A percentile compares a stretch with the other conserved stretches of the same genome.
Evolutionary conservation across 768 basidiomycete genomes (phyloP).

Genomic region (Gymnopilus dilepis): DNA sequence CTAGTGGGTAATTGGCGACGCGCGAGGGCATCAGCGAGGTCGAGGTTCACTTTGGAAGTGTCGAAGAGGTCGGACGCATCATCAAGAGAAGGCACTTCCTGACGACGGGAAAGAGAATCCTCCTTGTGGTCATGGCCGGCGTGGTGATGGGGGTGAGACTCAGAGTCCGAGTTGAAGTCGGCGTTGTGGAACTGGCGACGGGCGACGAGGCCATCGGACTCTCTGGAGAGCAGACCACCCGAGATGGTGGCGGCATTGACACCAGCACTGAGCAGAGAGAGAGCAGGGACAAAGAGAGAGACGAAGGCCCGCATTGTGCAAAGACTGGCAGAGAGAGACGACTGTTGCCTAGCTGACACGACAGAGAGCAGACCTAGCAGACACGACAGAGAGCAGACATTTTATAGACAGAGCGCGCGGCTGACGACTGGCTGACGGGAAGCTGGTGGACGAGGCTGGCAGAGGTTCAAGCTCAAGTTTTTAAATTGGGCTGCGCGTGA

Average conservation of each 20-base stretch:
- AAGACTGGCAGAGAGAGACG: background rate
- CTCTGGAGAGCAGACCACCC: conserved; percentile 14
- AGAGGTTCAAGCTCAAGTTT: no score
- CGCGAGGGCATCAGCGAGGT: background rate
- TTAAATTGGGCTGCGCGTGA: no score
- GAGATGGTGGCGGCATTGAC: conserved; percentile 24
- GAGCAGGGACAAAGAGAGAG: conserved; percentile 20
- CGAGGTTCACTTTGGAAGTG: background rate
- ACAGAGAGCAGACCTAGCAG: no score
- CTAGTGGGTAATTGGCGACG: background rate
- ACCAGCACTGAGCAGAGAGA: conserved; percentile 24
- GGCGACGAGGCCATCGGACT: background rate
- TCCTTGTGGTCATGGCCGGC: background rate
- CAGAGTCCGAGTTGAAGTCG: conserved; percentile 26
- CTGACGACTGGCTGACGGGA: conserved; percentile 12
- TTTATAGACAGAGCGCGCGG: conserved; percentile 12
- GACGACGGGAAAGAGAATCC: background rate
- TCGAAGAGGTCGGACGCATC: background rate
- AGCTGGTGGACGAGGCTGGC: background rate
- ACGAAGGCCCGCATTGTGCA: conserved; percentile 20
- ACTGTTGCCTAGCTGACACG: no score
- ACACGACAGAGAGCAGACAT: background rate
- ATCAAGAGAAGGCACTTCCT: background rate
- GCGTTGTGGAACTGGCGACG: conserved; percentile 28
- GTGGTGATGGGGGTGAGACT: background rate